Evolutionary conservation across 2,329 filamentous ascomycete species (phyloP).

Genomic region (Ascochyta koolunga): DNA sequence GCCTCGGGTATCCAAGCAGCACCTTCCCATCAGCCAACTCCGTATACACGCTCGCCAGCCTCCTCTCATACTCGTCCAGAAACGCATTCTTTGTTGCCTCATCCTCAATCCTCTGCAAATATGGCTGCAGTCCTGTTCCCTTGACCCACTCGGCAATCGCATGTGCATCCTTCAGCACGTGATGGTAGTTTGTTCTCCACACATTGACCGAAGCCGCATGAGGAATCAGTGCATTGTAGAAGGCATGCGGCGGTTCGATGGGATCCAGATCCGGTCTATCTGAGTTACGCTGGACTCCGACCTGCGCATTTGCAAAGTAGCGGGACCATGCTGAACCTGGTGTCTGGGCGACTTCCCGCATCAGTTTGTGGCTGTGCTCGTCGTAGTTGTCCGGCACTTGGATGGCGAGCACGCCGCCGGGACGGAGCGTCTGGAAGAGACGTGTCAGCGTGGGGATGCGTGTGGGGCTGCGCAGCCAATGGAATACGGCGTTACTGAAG

Average conservation of each 20-base stretch:
- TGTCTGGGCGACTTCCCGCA: slow-evolving; percentile 52
- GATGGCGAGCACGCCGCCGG: slow-evolving; percentile 60
- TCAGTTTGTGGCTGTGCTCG: slow-evolving; percentile 57
- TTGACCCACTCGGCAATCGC: slow-evolving; percentile 67
- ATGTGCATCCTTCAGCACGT: slow-evolving; percentile 55
- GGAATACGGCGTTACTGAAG: slow-evolving; percentile 65
- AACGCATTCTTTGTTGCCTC: slow-evolving; percentile 51
- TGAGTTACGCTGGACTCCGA: slow-evolving; percentile 21
- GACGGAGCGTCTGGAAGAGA: slow-evolving; percentile 49
- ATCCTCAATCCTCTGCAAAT: slow-evolving; percentile 55
- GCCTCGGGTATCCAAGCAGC: slow-evolving; percentile 60
- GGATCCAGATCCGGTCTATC: slow-evolving; percentile 51
- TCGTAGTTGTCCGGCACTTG: slow-evolving; percentile 61
- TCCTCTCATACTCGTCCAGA: slow-evolving; percentile 54
- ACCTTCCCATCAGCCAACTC: slow-evolving; percentile 59
- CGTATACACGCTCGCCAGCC: slow-evolving; percentile 54
- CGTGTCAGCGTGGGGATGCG: slow-evolving; percentile 55
- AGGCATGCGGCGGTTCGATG: slow-evolving; percentile 55
- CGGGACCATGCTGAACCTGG: slow-evolving; percentile 46
- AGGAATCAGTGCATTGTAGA: slow-evolving; percentile 58
- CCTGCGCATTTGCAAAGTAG: slow-evolving; percentile 26
- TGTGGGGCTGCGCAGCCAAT: slow-evolving; percentile 57
- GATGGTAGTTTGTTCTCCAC: slow-evolving; percentile 62
- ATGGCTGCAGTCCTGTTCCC: slow-evolving; percentile 63
- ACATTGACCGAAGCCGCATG: slow-evolving; percentile 53